Base-by-base conservation (phyloP, 2,329 filamentous ascomycete genomes). In the Fonsecaea erecta region DNA sequence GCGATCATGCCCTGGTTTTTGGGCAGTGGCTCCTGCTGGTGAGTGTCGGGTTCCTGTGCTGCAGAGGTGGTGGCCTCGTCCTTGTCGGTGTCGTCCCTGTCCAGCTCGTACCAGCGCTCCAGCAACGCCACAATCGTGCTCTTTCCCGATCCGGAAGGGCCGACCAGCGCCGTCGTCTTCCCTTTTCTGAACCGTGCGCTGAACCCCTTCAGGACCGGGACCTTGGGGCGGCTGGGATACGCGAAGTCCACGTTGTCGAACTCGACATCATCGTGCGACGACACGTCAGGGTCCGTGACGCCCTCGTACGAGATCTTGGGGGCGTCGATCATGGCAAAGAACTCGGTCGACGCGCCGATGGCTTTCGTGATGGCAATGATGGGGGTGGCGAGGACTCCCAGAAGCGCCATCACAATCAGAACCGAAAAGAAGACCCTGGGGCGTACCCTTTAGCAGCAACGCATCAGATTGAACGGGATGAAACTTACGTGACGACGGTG, bases 261-360 rank as follows among this genome's bases (percentile, higher is more conserved):
- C 4, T 83, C 77, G 55, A 91, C 88, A 58, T 89, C 83, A 18
- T 78, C 77, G 32, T 93, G 93, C 18, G 94, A 86, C 26, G 93
- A 84, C 1, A 71, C 65, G 26, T 71, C 66, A 1, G 69, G 5
- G 75, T 77, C 1, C 81, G 79, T 68, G 34, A 78, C 75, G 30
- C 78, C 77, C 8, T 72, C 65, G 6, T 68, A 64, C 1, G 75
- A 71, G 1, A 76, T 74, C 26, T 73, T 73, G 69, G 97, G 93
- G 1, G 81, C 84, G 1, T 82, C 87, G 79, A 96, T 95, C 68
- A 98, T 85, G 68, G 93, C 86, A 51, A 85, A 83, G 0, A 93
- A 92, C 1, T 93, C 90, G 60, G 92, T 84, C 75, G 93, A 92
- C 0, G 93, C 93, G 79, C 97, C 96, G 70, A 92, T 89, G 88